phyloP scores from a whole-genome alignment of 1,139 yeast species.

The Casaregolazyma lundiana region DNA sequence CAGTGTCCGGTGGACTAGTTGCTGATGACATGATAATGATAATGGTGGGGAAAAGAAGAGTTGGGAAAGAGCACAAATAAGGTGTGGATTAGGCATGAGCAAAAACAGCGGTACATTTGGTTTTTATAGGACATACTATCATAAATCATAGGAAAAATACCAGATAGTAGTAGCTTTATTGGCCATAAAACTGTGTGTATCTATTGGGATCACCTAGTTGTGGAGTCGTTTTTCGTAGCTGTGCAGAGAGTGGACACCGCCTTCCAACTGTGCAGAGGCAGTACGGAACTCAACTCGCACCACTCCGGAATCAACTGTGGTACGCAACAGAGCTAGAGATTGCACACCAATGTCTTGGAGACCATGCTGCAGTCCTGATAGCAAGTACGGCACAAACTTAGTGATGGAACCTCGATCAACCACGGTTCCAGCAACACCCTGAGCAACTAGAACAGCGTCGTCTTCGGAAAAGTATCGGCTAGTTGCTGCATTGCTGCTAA shows the following conservation, averaged over 20 bases:
- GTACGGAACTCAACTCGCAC: constrained; percentile 97
- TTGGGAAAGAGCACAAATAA: too few relatives aligned
- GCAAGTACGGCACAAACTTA: constrained; percentile 90
- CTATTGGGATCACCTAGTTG: constrained; percentile 43
- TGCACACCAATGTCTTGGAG: constrained; percentile 94
- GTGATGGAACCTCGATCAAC: constrained; percentile 93
- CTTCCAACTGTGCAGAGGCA: constrained; percentile 97
- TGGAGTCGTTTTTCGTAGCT: constrained; percentile 96
- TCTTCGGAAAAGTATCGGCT: constrained; percentile 96
- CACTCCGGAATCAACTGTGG: constrained; percentile 57
- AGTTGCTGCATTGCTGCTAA: constrained; percentile 92
- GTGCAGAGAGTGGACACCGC: constrained; percentile 96
- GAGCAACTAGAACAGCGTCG: constrained; percentile 95
- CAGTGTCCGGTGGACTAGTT: not conserved
- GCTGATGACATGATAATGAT: not conserved
- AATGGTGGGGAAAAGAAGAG: not conserved
- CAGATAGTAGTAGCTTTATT: not conserved
- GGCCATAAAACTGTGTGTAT: constrained; percentile 3
- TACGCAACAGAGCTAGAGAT: constrained; percentile 61
- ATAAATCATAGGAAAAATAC: not conserved
- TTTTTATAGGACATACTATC: too few relatives aligned
- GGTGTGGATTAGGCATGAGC: too few relatives aligned
- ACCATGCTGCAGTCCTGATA: constrained; percentile 96
- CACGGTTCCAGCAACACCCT: constrained; percentile 97
- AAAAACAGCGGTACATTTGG: too few relatives aligned